These are phyloP conservation scores for Schizochytrium sp. DNA, from an alignment of 108 stramenopile genomes.

Conservation along the genomic window DNA sequence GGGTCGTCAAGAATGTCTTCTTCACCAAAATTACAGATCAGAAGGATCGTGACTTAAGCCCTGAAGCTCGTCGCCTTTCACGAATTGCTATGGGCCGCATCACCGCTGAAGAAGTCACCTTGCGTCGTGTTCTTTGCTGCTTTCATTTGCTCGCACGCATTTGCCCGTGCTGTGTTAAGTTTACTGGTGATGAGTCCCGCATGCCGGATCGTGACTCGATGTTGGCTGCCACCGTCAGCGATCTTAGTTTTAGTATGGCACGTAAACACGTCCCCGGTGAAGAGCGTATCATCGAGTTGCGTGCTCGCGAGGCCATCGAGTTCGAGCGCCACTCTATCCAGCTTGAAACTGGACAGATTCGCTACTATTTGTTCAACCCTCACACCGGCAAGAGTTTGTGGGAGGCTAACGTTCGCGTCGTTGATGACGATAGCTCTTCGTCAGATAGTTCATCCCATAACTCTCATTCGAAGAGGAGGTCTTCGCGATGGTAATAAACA, in stretches of 20 bases:
- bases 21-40: slow-evolving; percentile 33
- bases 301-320: slow-evolving; percentile 10
- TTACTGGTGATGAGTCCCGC: background rate
- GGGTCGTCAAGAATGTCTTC: slow-evolving; percentile 46
- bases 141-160: background rate
- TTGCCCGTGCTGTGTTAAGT: slow-evolving; percentile 50
- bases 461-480: too few relatives aligned
- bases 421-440: background rate
- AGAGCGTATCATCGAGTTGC: background rate
- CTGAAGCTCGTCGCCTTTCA: slow-evolving; percentile 40
- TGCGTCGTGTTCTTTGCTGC: slow-evolving; percentile 32
- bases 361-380: background rate
- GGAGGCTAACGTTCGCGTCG: slow-evolving; percentile 8
- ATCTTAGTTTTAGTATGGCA: slow-evolving; percentile 16
- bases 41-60: background rate
- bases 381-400: background rate
- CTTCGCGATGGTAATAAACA: too few relatives aligned
- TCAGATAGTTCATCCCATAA: background rate
- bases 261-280: background rate
- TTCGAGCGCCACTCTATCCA: background rate
- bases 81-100: slow-evolving; percentile 26
- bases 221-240: background rate
- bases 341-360: background rate
- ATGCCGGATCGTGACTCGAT: background rate
- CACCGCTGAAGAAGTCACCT: slow-evolving; percentile 15